These are phyloP conservation scores for Fraxinus latifolia DNA, from an alignment of 305 asterid species.

Conservation along the genomic window DNA sequence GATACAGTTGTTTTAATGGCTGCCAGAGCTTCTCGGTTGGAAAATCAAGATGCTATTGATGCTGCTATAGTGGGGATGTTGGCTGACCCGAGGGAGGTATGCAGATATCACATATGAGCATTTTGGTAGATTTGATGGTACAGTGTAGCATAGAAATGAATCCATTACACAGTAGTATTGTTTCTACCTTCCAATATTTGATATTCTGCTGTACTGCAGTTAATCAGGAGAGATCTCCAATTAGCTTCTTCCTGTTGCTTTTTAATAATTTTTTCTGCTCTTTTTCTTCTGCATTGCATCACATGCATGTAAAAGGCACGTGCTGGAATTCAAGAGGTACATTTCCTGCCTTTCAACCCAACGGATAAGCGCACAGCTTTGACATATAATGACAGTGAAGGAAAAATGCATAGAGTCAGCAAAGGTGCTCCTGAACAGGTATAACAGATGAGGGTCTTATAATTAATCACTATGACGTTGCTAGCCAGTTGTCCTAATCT, in stretches of 20 bases:
- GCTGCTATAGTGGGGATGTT: conserved; percentile 75
- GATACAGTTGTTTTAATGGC: conserved; percentile 76
- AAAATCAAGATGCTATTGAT: conserved; percentile 87
- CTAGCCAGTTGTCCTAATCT: conserved; percentile 24
- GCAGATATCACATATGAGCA: not conserved
- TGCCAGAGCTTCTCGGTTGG: conserved; percentile 78
- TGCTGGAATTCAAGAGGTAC: conserved; percentile 64
- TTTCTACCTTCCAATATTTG: not conserved
- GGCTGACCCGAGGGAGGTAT: conserved; percentile 81
- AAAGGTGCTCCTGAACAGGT: conserved; percentile 87
- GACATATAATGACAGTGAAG: conserved; percentile 52
- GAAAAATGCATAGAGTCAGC: conserved; percentile 70
- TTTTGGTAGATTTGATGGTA: not conserved
- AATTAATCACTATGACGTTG: conserved; percentile 12
- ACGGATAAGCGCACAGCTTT: conserved; percentile 75
- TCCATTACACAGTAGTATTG: not conserved
- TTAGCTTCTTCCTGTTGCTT: conserved; percentile 11
- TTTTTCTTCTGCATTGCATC: conserved; percentile 6
- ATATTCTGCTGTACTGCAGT: not conserved
- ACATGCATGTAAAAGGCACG: conserved; percentile 43
- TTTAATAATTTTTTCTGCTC: conserved; percentile 12
- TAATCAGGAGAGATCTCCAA: not conserved
- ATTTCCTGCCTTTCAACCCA: conserved; percentile 71
- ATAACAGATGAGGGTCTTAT: conserved; percentile 12
- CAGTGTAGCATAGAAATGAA: not conserved